Conservation (phyloP, 352 stramenopile genomes). For the Hyphochytrium catenoides region DNA sequence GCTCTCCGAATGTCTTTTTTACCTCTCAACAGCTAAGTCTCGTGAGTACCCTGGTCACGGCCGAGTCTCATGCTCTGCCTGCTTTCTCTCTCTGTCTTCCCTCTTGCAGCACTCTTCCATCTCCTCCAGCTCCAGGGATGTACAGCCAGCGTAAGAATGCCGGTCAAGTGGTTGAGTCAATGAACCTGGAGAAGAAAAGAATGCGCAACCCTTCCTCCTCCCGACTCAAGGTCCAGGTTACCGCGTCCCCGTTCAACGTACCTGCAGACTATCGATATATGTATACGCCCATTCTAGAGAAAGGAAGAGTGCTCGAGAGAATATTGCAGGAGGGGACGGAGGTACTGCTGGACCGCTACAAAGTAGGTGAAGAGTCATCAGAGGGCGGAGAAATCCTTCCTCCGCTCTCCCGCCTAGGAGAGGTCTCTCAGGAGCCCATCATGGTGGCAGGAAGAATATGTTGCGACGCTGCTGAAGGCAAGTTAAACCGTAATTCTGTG, state of each 20-base stretch:
- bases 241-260: conserved; percentile 27
- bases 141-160: conserved; percentile 49
- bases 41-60: no score
- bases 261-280: conserved; percentile 27
- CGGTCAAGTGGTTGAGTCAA: conserved; percentile 42
- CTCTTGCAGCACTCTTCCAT: conserved; percentile 23
- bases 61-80: no score
- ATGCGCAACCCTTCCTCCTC: conserved; percentile 10
- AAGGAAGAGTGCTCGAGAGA: conserved; percentile 39
- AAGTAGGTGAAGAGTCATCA: conserved; percentile 29
- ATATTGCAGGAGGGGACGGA: conserved; percentile 46
- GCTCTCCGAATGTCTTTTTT: no score
- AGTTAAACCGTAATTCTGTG: conserved; percentile 47
- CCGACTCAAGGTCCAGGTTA: conserved; percentile 5
- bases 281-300: conserved; percentile 52
- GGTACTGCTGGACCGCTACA: conserved; percentile 28
- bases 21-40: no score
- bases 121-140: conserved; percentile 23
- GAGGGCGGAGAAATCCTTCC: conserved; percentile 29
- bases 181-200: conserved; percentile 39
- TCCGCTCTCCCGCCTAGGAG: no score
- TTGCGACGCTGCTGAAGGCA: conserved; percentile 49
- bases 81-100: no score
- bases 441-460: conserved; percentile 51
- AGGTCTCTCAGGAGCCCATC: conserved; percentile 38